These are phyloP conservation scores for Micromonas pusilla DNA, from an alignment of 139 green algal genomes.

Conservation along the genomic window DNA sequence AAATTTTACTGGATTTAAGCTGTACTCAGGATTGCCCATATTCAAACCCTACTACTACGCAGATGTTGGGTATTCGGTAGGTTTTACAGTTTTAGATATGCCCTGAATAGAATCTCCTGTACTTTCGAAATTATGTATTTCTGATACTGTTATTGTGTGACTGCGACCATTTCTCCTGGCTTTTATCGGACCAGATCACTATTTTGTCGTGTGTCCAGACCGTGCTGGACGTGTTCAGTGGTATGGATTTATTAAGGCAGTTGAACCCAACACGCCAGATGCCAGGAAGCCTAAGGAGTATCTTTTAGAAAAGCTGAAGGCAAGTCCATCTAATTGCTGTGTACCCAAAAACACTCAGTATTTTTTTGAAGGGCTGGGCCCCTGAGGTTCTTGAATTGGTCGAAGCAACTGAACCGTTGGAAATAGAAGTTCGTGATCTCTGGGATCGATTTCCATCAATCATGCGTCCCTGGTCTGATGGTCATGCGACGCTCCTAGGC, in stretches of 20 bases:
- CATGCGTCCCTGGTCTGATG: background rate
- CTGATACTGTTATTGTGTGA: too few relatives aligned
- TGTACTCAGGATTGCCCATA: constrained; percentile 4
- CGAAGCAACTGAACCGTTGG: background rate
- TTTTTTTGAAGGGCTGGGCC: constrained; percentile 6
- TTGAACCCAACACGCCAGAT: background rate
- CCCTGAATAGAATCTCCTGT: too few relatives aligned
- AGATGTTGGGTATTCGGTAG: constrained; percentile 10
- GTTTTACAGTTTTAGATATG: too few relatives aligned
- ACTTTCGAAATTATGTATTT: too few relatives aligned
- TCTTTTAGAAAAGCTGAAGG: background rate
- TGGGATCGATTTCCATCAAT: constrained; percentile 13
- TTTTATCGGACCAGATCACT: constrained; percentile 21
- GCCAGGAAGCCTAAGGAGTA: background rate
- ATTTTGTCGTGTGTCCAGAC: constrained; percentile 21
- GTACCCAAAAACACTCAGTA: too few relatives aligned
- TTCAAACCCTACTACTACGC: background rate
- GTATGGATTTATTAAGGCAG: constrained; percentile 12
- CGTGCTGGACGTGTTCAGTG: constrained; percentile 4
- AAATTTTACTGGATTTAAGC: constrained; percentile 8
- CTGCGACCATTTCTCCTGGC: too few relatives aligned
- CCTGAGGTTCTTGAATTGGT: background rate
- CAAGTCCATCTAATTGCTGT: too few relatives aligned
- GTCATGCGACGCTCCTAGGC: background rate
- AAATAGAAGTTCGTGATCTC: constrained; percentile 6